phyloP scores from a whole-genome alignment of 441 rosid species.

The Aquilaria agallochum region DNA sequence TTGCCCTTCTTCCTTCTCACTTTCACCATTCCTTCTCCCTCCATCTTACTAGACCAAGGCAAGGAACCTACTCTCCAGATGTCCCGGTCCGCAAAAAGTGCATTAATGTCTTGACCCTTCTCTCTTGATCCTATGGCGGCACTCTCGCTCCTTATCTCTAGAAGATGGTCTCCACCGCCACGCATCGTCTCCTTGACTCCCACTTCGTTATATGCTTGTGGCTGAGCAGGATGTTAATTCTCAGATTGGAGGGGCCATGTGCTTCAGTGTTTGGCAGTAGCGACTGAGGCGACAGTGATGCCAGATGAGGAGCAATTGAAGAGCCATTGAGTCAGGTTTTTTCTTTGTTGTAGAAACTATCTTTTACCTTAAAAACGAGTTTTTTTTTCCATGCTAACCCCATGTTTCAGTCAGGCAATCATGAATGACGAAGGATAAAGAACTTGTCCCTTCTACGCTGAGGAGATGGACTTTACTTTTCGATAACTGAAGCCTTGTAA shows the following conservation, averaged over 20 bases:
- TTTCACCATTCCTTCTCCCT: no score
- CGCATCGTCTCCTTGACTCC: constrained; percentile 77
- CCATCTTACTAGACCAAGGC: no score
- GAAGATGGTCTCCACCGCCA: constrained; percentile 68
- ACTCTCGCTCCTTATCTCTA: constrained; percentile 66
- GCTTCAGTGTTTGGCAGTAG: constrained; percentile 45
- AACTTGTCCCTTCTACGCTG: constrained; percentile 30
- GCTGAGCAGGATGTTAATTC: constrained; percentile 68
- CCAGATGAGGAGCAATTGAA: constrained; percentile 63
- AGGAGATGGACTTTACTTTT: constrained; percentile 13
- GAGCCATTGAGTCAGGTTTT: constrained; percentile 13
- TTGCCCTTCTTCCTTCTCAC: no score
- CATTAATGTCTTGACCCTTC: constrained; percentile 54
- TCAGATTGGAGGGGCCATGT: constrained; percentile 87
- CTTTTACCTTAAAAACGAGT: no score
- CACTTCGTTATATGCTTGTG: constrained; percentile 75
- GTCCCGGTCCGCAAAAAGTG: constrained; percentile 75
- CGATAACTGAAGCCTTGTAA: constrained; percentile 24
- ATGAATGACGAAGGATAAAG: constrained; percentile 42
- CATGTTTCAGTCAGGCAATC: constrained; percentile 20
- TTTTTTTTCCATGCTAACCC: background rate
- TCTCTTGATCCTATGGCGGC: constrained; percentile 68
- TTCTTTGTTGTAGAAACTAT: no score
- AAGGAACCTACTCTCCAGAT: no score
- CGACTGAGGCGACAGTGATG: constrained; percentile 74